Conservation (phyloP, 495 filamentous ascomycete genomes). For the Amorphotheca resinae region DNA sequence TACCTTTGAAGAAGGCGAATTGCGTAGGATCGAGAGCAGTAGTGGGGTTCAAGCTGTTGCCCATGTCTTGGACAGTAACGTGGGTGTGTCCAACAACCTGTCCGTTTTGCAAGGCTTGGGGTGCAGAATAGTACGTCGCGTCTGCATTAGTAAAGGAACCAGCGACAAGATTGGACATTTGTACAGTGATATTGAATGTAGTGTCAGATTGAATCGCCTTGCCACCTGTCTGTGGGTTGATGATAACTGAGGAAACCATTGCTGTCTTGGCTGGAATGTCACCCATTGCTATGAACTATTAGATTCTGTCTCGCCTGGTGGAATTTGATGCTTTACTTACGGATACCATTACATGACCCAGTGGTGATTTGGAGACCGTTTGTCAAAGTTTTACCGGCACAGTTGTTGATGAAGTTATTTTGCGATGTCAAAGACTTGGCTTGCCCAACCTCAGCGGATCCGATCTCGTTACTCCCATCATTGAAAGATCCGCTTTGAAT, state of each 20-base stretch:
- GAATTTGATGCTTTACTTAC: slow-evolving; percentile 38
- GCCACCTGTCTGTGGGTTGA: slow-evolving; percentile 36
- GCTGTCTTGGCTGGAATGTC: slow-evolving; percentile 48
- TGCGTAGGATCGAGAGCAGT: slow-evolving; percentile 40
- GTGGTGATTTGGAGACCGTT: slow-evolving; percentile 50
- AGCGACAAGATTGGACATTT: slow-evolving; percentile 45
- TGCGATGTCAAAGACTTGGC: slow-evolving; percentile 14
- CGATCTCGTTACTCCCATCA: slow-evolving; percentile 15
- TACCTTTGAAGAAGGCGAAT: slow-evolving; percentile 69
- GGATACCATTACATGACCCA: slow-evolving; percentile 64
- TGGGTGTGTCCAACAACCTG: slow-evolving; percentile 40
- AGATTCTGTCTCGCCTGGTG: background rate
- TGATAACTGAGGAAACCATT: slow-evolving; percentile 58
- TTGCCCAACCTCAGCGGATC: slow-evolving; percentile 12
- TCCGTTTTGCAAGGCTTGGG: slow-evolving; percentile 45
- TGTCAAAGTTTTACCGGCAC: slow-evolving; percentile 51
- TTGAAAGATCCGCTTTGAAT: slow-evolving; percentile 18
- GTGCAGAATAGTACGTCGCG: slow-evolving; percentile 55
- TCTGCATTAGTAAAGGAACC: slow-evolving; percentile 56
- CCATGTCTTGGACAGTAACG: slow-evolving; percentile 54
- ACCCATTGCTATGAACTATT: slow-evolving; percentile 39
- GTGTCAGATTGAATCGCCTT: slow-evolving; percentile 33
- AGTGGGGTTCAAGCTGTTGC: slow-evolving; percentile 36
- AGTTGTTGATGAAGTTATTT: slow-evolving; percentile 59
- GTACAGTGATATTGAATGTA: slow-evolving; percentile 46